A percentile compares a stretch with the other conserved stretches of the same genome.
These are phyloP conservation scores for Pyronema omphalodes DNA, from an alignment of 495 filamentous ascomycete genomes.

Conservation along the genomic window DNA sequence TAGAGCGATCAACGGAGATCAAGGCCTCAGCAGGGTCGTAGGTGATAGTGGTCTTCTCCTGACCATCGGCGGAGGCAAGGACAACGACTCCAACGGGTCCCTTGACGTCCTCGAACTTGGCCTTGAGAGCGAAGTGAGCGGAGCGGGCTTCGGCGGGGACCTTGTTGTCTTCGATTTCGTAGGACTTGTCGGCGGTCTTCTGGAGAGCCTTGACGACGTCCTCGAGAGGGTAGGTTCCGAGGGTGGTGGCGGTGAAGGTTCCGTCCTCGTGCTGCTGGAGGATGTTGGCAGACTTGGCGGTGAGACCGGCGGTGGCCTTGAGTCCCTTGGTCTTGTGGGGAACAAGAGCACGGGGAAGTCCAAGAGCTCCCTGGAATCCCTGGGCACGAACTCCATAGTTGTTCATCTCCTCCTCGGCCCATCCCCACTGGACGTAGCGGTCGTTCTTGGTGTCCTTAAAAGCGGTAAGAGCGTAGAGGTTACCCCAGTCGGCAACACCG, in stretches of 20 bases:
- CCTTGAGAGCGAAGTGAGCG: slow-evolving; percentile 5
- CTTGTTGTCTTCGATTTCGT: background rate
- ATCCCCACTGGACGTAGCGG: slow-evolving; percentile 29
- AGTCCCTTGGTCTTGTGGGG: slow-evolving; percentile 25
- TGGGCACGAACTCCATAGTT: slow-evolving; percentile 26
- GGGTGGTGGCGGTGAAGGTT: slow-evolving; percentile 26
- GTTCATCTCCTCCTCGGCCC: slow-evolving; percentile 27
- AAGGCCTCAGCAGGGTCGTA: slow-evolving; percentile 16
- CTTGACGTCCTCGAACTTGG: slow-evolving; percentile 6
- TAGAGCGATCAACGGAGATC: slow-evolving; percentile 13
- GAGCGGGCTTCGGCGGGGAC: background rate
- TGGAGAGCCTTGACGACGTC: slow-evolving; percentile 24
- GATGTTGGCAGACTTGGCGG: slow-evolving; percentile 2
- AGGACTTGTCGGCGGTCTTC: background rate
- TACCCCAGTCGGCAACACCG: slow-evolving; percentile 28
- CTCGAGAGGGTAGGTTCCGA: slow-evolving; percentile 26
- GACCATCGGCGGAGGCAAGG: slow-evolving; percentile 10
- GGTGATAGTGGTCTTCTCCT: slow-evolving; percentile 22
- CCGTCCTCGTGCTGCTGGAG: slow-evolving; percentile 12
- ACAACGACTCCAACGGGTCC: slow-evolving; percentile 8
- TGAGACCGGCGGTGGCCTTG: slow-evolving; percentile 16
- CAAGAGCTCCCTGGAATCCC: slow-evolving; percentile 29
- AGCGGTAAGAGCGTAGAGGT: slow-evolving; percentile 28
- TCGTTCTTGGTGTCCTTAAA: slow-evolving; percentile 30
- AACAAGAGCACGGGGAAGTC: slow-evolving; percentile 29